A percentile compares a stretch with the other conserved stretches of the same genome.
phyloP scores from a whole-genome alignment of 805 yeast genomes.

The Hanseniaspora taiwanica region DNA sequence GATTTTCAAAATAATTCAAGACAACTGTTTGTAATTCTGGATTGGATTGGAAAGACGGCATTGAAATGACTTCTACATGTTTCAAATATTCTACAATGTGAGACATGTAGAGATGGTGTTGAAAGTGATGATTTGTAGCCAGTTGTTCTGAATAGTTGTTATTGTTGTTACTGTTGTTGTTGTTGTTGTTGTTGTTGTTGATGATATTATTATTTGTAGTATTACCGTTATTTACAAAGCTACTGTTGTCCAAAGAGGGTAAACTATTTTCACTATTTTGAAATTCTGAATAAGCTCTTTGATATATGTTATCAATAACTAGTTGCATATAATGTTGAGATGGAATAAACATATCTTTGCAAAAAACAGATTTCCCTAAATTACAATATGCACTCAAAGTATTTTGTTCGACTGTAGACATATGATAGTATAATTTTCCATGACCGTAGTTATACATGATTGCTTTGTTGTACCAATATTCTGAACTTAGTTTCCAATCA shows the following conservation, averaged over 20 bases:
- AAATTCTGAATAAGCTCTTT: slow-evolving; percentile 30
- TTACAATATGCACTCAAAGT: slow-evolving; percentile 63
- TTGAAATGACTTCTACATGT: slow-evolving; percentile 52
- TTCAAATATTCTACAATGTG: slow-evolving; percentile 27
- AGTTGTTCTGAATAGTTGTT: slow-evolving; percentile 4
- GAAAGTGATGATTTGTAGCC: slow-evolving; percentile 6
- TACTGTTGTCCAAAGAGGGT: slow-evolving; percentile 3
- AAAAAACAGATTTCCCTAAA: slow-evolving; percentile 64
- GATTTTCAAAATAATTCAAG: slow-evolving; percentile 48
- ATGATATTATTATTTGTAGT: neutral
- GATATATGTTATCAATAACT: slow-evolving; percentile 68
- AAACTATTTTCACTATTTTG: slow-evolving; percentile 16
- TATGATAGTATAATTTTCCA: slow-evolving; percentile 77
- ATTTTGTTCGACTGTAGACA: slow-evolving; percentile 71
- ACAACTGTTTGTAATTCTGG: slow-evolving; percentile 46
- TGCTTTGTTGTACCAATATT: slow-evolving; percentile 69
- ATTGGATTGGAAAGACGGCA: slow-evolving; percentile 43
- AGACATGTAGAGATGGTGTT: slow-evolving; percentile 8
- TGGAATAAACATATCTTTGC: slow-evolving; percentile 76
- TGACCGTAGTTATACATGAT: slow-evolving; percentile 66
- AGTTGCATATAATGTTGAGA: slow-evolving; percentile 64
- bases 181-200: neutral
- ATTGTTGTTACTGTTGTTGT: neutral
- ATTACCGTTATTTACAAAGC: slow-evolving; percentile 1
- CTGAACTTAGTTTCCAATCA: slow-evolving; percentile 77